Evolutionary conservation across 225 moss, liverwort and hornwort species (phyloP), one percentile per base, ranked within the genome.

Genomic region (Physcomitrium patens): DNA sequence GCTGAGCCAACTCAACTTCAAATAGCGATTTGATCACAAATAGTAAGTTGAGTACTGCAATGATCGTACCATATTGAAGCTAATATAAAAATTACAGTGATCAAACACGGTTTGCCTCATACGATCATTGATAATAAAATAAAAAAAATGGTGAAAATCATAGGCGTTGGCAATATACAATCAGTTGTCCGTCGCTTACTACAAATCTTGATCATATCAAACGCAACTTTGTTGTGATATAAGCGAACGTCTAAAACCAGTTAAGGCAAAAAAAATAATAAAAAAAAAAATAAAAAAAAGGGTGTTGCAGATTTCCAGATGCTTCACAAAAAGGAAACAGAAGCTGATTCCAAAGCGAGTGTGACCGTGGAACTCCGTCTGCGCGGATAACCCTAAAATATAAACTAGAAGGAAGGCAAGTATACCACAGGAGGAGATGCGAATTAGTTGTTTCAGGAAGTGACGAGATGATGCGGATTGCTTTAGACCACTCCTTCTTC

Each of bases 401-500:
- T 51, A 64, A 68, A 42, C 17, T 17, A 12, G n/a, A 15, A 0
- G 58, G 61, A 27, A 18, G 56, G 4, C 3, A 0, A 17, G 5
- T 43, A 62, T 83, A 94, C 94, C 94, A 94, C 11, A 88, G 79
- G 4, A 90, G 82, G 10, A 76, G 55, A 10, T 91, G 76, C 22
- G 91, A 90, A 55, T 73, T 83, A 41, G 81, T 20, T 7, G 83
- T 74, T 19, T 82, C 83, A 12, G 86, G 77, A 3, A 88, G 72
- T 23, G 90, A 88, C 61, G 77, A 82, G 42, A 94, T 85, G 43
- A 89, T 81, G 7, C 90, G 89, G 59, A 94, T 90, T 17, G 90
- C 91, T 65, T 71, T 76, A 3, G 91, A 90, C 91, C 94, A 94
- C n/a, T 91, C 90, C 78, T 91, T 83, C 64, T 80, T 78, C 83